phyloP scores from a whole-genome alignment of 2,329 filamentous ascomycete species.

The Raffaelea deltoideospora region DNA sequence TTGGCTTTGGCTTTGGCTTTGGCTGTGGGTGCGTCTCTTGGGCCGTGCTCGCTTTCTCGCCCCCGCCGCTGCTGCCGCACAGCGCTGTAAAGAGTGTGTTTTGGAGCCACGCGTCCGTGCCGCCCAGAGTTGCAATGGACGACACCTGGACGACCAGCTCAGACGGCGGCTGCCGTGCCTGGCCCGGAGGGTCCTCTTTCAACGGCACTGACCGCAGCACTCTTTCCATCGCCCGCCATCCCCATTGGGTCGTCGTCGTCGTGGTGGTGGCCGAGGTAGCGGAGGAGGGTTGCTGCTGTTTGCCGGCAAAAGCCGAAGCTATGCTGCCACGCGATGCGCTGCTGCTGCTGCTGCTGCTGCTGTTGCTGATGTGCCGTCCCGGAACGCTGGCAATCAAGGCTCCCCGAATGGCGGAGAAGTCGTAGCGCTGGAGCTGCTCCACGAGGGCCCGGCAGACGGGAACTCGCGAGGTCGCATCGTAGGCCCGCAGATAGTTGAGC shows the following conservation, averaged over 20 bases:
- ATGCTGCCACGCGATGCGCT: too few species aligned
- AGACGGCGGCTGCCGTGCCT: slow-evolving; percentile 17
- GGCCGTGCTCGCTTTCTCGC: slow-evolving; percentile 1
- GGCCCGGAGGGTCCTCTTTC: too few species aligned
- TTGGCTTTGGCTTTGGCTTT: not conserved
- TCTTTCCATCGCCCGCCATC: slow-evolving; percentile 55
- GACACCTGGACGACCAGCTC: slow-evolving; percentile 54
- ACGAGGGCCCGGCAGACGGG: slow-evolving; percentile 39
- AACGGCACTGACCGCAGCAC: slow-evolving; percentile 40
- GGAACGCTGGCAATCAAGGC: slow-evolving; percentile 69
- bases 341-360: not conserved
- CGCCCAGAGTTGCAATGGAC: slow-evolving; percentile 66
- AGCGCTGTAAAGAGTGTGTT: slow-evolving; percentile 44
- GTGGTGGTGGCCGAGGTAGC: not conserved
- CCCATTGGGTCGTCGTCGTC: slow-evolving; percentile 48
- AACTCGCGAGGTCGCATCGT: slow-evolving; percentile 45
- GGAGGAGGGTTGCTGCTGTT: too few species aligned
- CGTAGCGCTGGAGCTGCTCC: slow-evolving; percentile 41
- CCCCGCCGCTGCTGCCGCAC: slow-evolving; percentile 14
- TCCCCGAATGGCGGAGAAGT: slow-evolving; percentile 56
- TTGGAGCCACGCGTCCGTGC: slow-evolving; percentile 56
- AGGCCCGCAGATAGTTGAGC: slow-evolving; percentile 54
- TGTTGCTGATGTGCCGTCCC: slow-evolving; percentile 33
- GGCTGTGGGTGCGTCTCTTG: not conserved
- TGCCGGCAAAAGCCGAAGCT: too few species aligned